Base-by-base conservation (phyloP, 2,329 filamentous ascomycete species). In the Aureobasidium sp. region DNA sequence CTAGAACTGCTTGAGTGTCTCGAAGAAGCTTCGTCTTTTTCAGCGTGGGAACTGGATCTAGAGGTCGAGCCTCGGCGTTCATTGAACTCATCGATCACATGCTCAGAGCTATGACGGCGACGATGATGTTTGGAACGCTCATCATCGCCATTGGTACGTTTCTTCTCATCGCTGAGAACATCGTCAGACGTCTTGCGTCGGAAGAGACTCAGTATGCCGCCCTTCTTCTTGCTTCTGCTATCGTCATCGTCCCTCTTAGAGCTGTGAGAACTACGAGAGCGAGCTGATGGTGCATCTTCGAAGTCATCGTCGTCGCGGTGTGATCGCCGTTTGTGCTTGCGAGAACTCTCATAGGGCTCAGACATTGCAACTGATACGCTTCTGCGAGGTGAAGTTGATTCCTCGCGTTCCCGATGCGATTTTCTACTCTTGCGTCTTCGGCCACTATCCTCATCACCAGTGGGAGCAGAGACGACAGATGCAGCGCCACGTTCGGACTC, bases 141-240 rank as follows among this genome's bases (percentile, higher is more conserved):
- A 47, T 73, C 73, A 21, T 77, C 77, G 25, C 74, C 72, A 11
- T 39, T 42, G 44, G 75, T 69, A 48, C 63, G 65, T 42, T 64
- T 62, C 69, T 34, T 67, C 66, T 63, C 70, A 72, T 30, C 74
- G 63, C 71, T 70, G n/a, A 67, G 59, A 29, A 74, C 71, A 11
- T 67, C 65, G 44, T 77, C 76, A 44, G 69, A 72, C 2, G 77
- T 77, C 68, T 77, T 80, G 65, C 76, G 74, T 36, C 73, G 70
- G 63, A 80, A 79, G 9, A 80, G 65, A 5, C 77, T 75, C 54
- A 79, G 75, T 8, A 81, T 59, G 13, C 78, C 76, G 52, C 74
- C 74, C 53, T 77, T 77, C 65, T 76, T 75, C 63, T 77, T 77
- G 55, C 77, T 76, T 64, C 76, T 70, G n/a, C 63, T 49, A 29